Conservation (phyloP, 164 flowering plant genomes). For the Aristolochia fimbriata region DNA sequence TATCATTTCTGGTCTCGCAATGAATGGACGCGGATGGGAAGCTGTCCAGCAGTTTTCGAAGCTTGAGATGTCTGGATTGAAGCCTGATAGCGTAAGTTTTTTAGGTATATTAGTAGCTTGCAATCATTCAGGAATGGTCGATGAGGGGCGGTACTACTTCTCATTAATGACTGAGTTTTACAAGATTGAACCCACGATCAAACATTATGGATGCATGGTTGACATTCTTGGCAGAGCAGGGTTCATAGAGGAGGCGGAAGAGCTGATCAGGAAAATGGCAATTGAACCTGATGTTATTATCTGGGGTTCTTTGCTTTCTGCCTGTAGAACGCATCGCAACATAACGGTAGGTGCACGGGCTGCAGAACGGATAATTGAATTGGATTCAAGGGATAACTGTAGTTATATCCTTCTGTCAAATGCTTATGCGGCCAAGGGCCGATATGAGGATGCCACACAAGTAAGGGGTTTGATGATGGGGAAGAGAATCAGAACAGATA, state of each 20-base stretch:
- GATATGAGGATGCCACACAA: constrained; percentile 38
- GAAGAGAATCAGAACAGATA: constrained; percentile 32
- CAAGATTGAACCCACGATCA: constrained; percentile 39
- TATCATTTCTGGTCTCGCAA: constrained; percentile 66
- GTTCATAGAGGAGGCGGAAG: constrained; percentile 46
- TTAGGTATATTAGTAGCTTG: constrained; percentile 63
- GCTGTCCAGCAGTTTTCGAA: constrained; percentile 38
- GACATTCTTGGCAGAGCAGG: constrained; percentile 59
- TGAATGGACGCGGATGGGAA: constrained; percentile 42
- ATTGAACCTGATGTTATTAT: constrained; percentile 42
- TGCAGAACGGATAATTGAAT: constrained; percentile 25
- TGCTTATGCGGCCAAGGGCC: constrained; percentile 32
- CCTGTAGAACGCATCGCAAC: constrained; percentile 42
- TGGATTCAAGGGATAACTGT: constrained; percentile 35
- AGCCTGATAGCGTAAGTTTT: constrained; percentile 55
- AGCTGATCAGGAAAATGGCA: constrained; percentile 46
- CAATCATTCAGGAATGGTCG: constrained; percentile 48
- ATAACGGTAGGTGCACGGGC: constrained; percentile 42
- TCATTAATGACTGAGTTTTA: constrained; percentile 35
- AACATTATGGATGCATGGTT: constrained; percentile 67
- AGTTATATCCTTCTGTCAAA: constrained; percentile 55
- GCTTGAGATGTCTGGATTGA: constrained; percentile 34
- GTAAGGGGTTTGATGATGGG: constrained; percentile 44
- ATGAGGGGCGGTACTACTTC: constrained; percentile 41
- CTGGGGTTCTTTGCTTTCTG: constrained; percentile 61